Conservation (phyloP, 257 asterid genomes). For the Jacaranda copaia region DNA sequence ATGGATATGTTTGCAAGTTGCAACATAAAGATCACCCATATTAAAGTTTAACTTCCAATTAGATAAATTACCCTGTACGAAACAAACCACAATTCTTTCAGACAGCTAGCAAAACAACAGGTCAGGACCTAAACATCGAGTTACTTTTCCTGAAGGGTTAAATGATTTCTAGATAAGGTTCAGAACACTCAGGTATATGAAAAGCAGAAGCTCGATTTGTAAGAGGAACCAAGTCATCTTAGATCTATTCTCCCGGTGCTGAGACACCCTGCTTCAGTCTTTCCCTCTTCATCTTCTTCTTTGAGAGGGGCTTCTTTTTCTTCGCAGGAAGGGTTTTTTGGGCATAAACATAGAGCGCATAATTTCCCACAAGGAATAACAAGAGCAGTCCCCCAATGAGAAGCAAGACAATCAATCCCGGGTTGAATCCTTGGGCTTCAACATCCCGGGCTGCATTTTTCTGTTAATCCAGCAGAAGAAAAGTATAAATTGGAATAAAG, state of each 20-base stretch:
- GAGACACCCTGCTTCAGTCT: conserved; percentile 93
- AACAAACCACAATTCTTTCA: conserved; percentile 27
- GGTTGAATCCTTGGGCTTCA: conserved; percentile 76
- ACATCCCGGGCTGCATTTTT: conserved; percentile 49
- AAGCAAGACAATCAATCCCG: conserved; percentile 84
- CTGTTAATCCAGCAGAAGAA: conserved; percentile 50
- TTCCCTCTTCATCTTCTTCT: conserved; percentile 97
- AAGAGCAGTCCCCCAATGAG: conserved; percentile 73
- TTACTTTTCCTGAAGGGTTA: background rate
- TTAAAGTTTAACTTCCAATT: background rate
- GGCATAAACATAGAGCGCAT: conserved; percentile 71
- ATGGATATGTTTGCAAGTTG: background rate
- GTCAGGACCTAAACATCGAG: background rate
- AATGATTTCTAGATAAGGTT: conserved; percentile 25
- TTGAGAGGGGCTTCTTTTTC: conserved; percentile 94
- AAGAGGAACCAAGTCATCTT: background rate
- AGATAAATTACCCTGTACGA: background rate
- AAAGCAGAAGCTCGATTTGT: conserved; percentile 21
- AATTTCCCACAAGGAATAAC: conserved; percentile 84
- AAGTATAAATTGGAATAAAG: background rate
- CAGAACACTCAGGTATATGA: conserved; percentile 1
- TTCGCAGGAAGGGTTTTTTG: conserved; percentile 85
- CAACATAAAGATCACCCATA: background rate
- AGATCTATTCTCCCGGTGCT: conserved; percentile 84
- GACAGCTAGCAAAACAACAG: conserved; percentile 16